A percentile compares a stretch with the other conserved stretches of the same genome.
These are phyloP conservation scores for Fraxinus greggii DNA, from an alignment of 305 asterid species.

Conservation along the genomic window DNA sequence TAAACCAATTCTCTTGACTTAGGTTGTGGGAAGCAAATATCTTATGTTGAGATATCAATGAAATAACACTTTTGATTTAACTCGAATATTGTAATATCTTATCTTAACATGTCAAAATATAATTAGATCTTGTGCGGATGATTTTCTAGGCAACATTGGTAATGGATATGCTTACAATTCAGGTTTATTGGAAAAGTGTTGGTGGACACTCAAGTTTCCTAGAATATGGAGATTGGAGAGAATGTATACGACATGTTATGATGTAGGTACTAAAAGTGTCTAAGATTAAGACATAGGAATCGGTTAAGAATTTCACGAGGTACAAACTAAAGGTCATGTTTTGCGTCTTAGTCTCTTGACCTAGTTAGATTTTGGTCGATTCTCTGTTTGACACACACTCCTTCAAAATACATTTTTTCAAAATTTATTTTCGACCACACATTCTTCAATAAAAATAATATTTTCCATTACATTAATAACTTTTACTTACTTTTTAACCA, in stretches of 20 bases:
- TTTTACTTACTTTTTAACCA: too few relatives aligned
- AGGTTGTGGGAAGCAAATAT: too few relatives aligned
- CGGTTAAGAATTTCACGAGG: neutral
- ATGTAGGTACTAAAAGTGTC: neutral
- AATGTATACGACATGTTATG: neutral
- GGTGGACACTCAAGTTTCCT: neutral
- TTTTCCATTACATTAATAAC: too few relatives aligned
- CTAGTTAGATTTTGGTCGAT: neutral
- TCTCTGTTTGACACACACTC: too few relatives aligned
- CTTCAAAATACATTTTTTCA: too few relatives aligned
- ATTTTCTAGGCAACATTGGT: neutral
- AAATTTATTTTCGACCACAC: too few relatives aligned
- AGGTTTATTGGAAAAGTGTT: neutral
- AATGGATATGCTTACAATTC: neutral
- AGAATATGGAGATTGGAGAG: neutral
- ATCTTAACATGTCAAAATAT: neutral
- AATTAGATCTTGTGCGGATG: neutral
- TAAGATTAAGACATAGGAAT: too few relatives aligned
- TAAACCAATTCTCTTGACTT: too few relatives aligned
- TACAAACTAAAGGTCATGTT: neutral
- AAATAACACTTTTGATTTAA: neutral
- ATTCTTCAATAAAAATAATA: too few relatives aligned
- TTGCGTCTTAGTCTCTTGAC: neutral
- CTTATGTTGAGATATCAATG: neutral
- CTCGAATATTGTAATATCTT: neutral